These are phyloP conservation scores for Fabrea salina DNA, from an alignment of 169 alveolate genomes.

Conservation along the genomic window DNA sequence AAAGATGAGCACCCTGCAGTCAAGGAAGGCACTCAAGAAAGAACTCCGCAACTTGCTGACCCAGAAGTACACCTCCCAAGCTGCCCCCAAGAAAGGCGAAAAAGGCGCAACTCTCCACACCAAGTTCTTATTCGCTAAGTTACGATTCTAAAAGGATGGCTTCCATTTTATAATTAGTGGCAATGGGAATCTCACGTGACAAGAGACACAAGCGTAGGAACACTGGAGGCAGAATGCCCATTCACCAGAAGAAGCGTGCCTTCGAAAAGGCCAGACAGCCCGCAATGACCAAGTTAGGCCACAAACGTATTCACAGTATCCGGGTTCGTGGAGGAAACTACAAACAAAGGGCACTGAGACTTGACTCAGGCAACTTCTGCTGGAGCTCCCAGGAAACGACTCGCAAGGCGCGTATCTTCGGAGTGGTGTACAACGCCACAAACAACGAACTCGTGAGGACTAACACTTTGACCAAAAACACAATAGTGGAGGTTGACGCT, in stretches of 20 bases:
- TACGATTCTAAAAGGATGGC: constrained; percentile 6
- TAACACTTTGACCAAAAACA: constrained; percentile 97
- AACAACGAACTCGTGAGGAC: constrained; percentile 99
- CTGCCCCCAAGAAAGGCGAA: neutral
- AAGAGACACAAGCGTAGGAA: constrained; percentile 98
- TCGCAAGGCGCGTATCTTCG: constrained; percentile 93
- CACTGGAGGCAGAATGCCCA: constrained; percentile 99
- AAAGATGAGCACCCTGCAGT: neutral
- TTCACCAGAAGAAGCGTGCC: constrained; percentile 98
- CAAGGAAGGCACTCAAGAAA: neutral
- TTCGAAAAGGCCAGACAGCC: constrained; percentile 99
- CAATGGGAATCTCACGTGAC: constrained; percentile 99
- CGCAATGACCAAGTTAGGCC: constrained; percentile 96
- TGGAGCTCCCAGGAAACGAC: constrained; percentile 94
- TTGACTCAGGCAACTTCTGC: constrained; percentile 96
- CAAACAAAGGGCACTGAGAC: constrained; percentile 95
- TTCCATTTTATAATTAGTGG: constrained; percentile 11
- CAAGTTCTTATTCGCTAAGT: constrained; percentile 19
- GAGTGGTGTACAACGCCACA: constrained; percentile 98
- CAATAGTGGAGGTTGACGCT: constrained; percentile 97
- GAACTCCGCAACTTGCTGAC: constrained; percentile 4
- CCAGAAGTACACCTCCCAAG: neutral
- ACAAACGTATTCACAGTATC: constrained; percentile 90
- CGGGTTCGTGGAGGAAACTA: constrained; percentile 98
- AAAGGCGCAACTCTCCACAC: neutral